phyloP scores from a whole-genome alignment of 331 rosid species.

The Rosa hybrid region DNA sequence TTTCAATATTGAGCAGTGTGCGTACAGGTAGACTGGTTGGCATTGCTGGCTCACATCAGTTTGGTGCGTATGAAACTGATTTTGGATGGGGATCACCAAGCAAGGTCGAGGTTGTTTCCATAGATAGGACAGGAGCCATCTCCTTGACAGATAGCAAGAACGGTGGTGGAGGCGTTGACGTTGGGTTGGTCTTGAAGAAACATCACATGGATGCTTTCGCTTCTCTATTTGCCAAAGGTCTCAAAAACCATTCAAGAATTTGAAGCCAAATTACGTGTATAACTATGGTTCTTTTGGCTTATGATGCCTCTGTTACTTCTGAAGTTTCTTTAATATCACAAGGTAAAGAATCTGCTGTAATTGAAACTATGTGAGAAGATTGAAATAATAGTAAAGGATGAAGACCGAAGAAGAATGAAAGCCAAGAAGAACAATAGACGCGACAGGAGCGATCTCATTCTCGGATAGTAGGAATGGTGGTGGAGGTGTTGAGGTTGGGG shows the following conservation, averaged over 20 bases:
- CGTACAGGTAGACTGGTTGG: not conserved
- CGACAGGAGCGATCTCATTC: conserved; percentile 26
- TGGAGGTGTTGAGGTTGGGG: conserved; percentile 41
- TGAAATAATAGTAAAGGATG: not conserved
- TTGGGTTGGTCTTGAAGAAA: conserved; percentile 8
- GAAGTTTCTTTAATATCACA: not conserved
- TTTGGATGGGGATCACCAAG: not conserved
- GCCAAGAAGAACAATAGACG: conserved; percentile 2
- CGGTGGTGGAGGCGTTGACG: not conserved
- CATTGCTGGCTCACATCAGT: not conserved
- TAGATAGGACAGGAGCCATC: not conserved
- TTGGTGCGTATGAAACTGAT: not conserved
- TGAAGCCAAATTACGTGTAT: not conserved
- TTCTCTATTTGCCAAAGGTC: not conserved
- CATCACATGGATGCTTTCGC: not conserved
- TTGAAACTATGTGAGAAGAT: too few species aligned
- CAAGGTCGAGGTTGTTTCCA: not conserved
- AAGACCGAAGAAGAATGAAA: not conserved
- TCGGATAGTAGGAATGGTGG: conserved; percentile 32
- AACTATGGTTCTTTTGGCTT: not conserved
- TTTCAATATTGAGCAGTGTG: not conserved
- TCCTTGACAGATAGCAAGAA: not conserved
- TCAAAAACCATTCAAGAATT: not conserved
- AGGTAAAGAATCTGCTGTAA: too few species aligned
- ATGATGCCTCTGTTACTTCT: not conserved